Conservation (phyloP, 2,329 filamentous ascomycete species). For the Ophiostoma angusticollis region DNA sequence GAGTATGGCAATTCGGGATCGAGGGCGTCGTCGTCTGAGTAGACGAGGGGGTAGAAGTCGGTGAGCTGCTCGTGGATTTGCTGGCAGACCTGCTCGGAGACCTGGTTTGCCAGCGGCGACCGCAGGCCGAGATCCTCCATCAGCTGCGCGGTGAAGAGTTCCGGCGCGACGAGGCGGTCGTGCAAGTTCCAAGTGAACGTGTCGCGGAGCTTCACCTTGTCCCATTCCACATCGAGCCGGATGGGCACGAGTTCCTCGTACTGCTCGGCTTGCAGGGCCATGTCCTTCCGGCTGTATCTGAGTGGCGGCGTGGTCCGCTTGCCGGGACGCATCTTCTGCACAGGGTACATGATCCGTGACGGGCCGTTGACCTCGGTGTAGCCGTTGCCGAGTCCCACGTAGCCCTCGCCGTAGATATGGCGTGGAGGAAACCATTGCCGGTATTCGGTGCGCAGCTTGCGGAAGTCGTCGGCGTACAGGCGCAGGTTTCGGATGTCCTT, state of each 20-base stretch:
- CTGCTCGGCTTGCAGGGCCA: slow-evolving; percentile 76
- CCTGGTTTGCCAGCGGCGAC: slow-evolving; percentile 52
- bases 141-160: slow-evolving; percentile 77
- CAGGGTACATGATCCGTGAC: slow-evolving; percentile 66
- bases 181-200: slow-evolving; percentile 98
- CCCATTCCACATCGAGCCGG: slow-evolving; percentile 84
- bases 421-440: slow-evolving; percentile 42
- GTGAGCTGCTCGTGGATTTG: slow-evolving; percentile 81
- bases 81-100: slow-evolving; percentile 45
- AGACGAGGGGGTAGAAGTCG: slow-evolving; percentile 88
- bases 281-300: slow-evolving; percentile 65
- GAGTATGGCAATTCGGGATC: slow-evolving; percentile 83
- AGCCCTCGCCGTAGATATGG: slow-evolving; percentile 59
- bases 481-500: slow-evolving; percentile 29
- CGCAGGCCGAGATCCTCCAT: slow-evolving; percentile 83
- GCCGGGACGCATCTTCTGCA: slow-evolving; percentile 61
- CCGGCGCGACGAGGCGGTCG: slow-evolving; percentile 67
- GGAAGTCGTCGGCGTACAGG: slow-evolving; percentile 57
- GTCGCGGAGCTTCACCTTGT: slow-evolving; percentile 89
- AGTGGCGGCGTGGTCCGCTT: slow-evolving; percentile 61
- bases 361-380: slow-evolving; percentile 59
- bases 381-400: slow-evolving; percentile 80
- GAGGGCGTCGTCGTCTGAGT: slow-evolving; percentile 76
- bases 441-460: slow-evolving; percentile 42
- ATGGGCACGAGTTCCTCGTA: slow-evolving; percentile 86